Conservation (phyloP, 441 rosid species). For the Macaranga tanarius region DNA sequence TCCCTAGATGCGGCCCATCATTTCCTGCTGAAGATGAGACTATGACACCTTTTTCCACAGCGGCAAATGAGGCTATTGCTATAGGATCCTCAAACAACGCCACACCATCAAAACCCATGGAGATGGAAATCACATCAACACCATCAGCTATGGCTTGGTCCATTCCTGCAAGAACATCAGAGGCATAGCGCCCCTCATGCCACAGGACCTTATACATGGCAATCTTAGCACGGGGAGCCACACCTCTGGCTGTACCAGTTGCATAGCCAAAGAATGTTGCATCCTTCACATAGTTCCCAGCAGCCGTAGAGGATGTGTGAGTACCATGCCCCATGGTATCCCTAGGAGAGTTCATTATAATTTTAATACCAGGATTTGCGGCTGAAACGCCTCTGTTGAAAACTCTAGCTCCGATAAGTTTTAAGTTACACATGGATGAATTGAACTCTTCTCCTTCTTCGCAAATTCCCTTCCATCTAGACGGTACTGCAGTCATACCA, state of each 20-base stretch:
- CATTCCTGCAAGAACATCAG: too few species aligned
- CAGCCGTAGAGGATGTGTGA: slow-evolving; percentile 44
- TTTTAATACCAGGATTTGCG: slow-evolving; percentile 32
- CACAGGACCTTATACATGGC: slow-evolving; percentile 54
- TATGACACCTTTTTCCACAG: slow-evolving; percentile 44
- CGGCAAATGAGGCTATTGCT: slow-evolving; percentile 52
- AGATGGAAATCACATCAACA: too few species aligned
- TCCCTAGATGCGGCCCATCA: slow-evolving; percentile 29
- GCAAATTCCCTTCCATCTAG: slow-evolving; percentile 50
- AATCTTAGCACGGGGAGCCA: slow-evolving; percentile 39
- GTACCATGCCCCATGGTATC: slow-evolving; percentile 44
- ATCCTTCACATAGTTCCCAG: slow-evolving; percentile 37
- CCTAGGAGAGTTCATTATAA: slow-evolving; percentile 42
- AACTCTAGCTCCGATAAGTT: slow-evolving; percentile 49
- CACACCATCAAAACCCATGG: slow-evolving; percentile 41
- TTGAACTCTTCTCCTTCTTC: slow-evolving; percentile 41
- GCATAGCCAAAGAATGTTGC: slow-evolving; percentile 48
- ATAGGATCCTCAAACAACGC: slow-evolving; percentile 47
- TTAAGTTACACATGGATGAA: slow-evolving; percentile 41
- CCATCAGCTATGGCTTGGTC: too few species aligned
- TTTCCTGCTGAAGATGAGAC: slow-evolving; percentile 59
- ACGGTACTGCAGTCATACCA: slow-evolving; percentile 35
- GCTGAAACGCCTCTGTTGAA: slow-evolving; percentile 45
- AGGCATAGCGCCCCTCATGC: slow-evolving; percentile 34
- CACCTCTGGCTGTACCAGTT: slow-evolving; percentile 43